These are phyloP conservation scores for Phytophthora sp. DNA, from an alignment of 352 stramenopile genomes.

Conservation along the genomic window DNA sequence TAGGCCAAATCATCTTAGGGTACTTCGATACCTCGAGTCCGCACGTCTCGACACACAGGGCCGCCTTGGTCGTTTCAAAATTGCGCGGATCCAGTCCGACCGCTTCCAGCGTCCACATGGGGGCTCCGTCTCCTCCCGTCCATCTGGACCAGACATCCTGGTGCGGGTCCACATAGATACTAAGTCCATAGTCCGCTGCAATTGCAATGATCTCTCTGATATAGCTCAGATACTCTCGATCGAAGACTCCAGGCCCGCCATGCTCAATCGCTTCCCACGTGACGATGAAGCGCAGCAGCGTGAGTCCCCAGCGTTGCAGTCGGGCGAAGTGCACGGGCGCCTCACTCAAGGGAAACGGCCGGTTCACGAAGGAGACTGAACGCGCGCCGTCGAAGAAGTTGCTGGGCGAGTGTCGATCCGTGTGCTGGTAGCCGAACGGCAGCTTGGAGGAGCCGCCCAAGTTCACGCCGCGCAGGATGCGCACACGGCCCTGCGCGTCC, in stretches of 20 bases:
- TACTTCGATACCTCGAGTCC: constrained; percentile 44
- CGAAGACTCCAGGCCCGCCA: constrained; percentile 78
- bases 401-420: constrained; percentile 28
- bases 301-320: constrained; percentile 86
- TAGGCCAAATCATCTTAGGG: constrained; percentile 93
- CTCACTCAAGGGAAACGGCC: constrained; percentile 87
- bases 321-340: constrained; percentile 79
- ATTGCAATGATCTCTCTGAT: constrained; percentile 65
- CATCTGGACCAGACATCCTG: constrained; percentile 93
- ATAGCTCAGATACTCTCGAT: constrained; percentile 87
- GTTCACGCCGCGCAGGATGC: constrained; percentile 88
- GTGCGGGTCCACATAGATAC: constrained; percentile 91
- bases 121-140: constrained; percentile 90
- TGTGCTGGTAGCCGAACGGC: constrained; percentile 62
- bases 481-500: constrained; percentile 76
- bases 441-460: constrained; percentile 90
- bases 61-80: constrained; percentile 78
- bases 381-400: constrained; percentile 61
- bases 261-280: constrained; percentile 94
- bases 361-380: constrained; percentile 69
- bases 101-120: constrained; percentile 87
- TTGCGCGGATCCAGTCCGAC: constrained; percentile 79
- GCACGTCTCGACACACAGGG: constrained; percentile 75
- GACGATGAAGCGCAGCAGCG: constrained; percentile 82
- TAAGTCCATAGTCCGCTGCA: constrained; percentile 69